phyloP scores from a whole-genome alignment of 78 protist genomes.

The Creolimax fragrantissima region DNA sequence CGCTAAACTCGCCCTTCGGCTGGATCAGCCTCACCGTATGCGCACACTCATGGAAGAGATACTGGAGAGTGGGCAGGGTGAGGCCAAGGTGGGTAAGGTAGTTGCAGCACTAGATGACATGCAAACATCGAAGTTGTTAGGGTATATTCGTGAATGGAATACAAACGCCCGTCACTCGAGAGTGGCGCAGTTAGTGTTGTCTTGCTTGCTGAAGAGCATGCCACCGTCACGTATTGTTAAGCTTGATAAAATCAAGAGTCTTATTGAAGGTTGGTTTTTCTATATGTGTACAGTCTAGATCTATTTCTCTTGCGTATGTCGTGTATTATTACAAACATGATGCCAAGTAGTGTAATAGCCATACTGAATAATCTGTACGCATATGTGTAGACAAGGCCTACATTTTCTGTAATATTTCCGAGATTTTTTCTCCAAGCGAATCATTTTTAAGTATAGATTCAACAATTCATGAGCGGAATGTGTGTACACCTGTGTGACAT shows the following conservation, averaged over 20 bases:
- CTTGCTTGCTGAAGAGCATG: neutral
- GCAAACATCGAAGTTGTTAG: constrained; percentile 38
- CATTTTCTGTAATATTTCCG: too few relatives aligned
- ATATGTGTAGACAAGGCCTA: too few relatives aligned
- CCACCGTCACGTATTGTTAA: constrained; percentile 9
- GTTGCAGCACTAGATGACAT: neutral
- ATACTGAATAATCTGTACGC: too few relatives aligned
- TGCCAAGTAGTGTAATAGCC: too few relatives aligned
- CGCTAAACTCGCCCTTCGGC: constrained; percentile 43
- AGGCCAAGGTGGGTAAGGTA: neutral
- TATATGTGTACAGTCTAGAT: neutral
- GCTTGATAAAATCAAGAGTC: neutral
- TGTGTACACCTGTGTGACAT: too few relatives aligned
- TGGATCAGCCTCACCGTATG: constrained; percentile 57
- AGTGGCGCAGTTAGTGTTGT: constrained; percentile 37
- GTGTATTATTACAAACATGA: too few relatives aligned
- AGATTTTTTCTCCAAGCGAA: too few relatives aligned
- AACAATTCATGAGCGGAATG: too few relatives aligned
- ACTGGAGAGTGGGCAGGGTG: constrained; percentile 10
- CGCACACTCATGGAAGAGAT: neutral
- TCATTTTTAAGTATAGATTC: too few relatives aligned
- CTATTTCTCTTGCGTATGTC: too few relatives aligned
- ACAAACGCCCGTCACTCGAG: constrained; percentile 43
- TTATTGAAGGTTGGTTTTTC: neutral
- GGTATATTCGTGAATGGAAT: constrained; percentile 77